Conservation (phyloP, 73 alveolate genomes). For the Uronychia setigera region DNA sequence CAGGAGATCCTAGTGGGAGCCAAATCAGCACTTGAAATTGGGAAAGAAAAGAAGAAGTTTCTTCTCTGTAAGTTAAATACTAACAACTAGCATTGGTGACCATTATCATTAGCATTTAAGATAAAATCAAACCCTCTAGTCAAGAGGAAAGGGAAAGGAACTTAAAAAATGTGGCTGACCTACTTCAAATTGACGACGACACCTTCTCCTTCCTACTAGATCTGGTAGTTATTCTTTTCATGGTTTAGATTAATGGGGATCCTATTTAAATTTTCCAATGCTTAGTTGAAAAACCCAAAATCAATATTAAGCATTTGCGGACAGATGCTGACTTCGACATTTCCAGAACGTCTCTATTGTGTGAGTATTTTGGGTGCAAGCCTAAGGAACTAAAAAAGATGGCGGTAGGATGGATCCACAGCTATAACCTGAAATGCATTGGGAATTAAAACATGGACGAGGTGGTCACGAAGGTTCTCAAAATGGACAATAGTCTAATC, state of each 20-base stretch:
- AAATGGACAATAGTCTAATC: constrained; percentile 1
- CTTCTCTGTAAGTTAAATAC: neutral
- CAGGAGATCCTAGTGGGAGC: neutral
- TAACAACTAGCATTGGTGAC: neutral
- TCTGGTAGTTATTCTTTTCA: neutral
- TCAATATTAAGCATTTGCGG: neutral
- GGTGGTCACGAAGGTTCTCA: neutral
- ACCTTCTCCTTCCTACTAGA: constrained; percentile 11
- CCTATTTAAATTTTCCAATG: constrained; percentile 20
- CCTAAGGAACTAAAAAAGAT: neutral
- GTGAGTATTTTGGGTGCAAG: neutral
- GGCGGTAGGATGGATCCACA: constrained; percentile 27
- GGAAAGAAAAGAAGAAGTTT: neutral
- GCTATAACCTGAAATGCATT: neutral
- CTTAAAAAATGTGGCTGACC: neutral
- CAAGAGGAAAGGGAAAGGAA: neutral
- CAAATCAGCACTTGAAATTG: neutral
- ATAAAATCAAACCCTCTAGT: too few species aligned
- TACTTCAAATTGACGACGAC: constrained; percentile 15
- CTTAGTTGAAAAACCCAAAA: neutral
- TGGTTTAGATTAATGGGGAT: constrained; percentile 5
- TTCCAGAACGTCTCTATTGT: constrained; percentile 3
- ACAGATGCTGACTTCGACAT: constrained; percentile 16
- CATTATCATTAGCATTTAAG: neutral
- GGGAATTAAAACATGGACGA: neutral